Evolutionary conservation across 768 basidiomycete genomes (phyloP), one percentile per base, ranked within the genome.

Genomic region (Podaxis sp.): DNA sequence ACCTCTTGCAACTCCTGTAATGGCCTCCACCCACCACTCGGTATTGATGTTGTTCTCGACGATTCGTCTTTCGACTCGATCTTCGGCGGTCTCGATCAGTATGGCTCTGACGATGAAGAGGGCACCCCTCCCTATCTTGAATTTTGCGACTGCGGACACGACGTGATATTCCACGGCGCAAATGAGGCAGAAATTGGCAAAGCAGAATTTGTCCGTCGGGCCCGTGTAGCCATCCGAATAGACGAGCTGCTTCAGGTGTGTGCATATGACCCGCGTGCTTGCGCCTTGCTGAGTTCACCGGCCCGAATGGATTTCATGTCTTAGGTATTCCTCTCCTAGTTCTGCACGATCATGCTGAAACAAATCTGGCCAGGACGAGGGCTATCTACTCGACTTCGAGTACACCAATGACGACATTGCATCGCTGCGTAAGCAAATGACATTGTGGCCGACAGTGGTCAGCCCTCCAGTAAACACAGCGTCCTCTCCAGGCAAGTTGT

Each of bases 181-280:
- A 81, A 88, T 68, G 80, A 84, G 66, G 69, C 75, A 11, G 74
- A 75, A 54, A 72, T 90, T 36, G 87, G 85, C 63, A 79, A 77
- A 55, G 80, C 82, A 52, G 89, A 93, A 74, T 88, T 89, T 73
- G 73, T 77, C n/a, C 83, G 95, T 44, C 82, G 91, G 72, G 85
- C 82, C 48, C 87, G 86, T 61, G 84, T 92, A 11, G 93, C 92
- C 2, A 84, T 88, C 57, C 84, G 90, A 62, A 81, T 95, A 57
- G 95, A 96, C 70, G 92, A 94, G 73, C 72, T 91, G 59, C 76
- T 95, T 52, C 84, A 93, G 83, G 94, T 92, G 66, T 66, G 87
- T 61, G 69, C 52, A 61, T 58, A 59, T 65, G 30, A 52, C 52
- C 49, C 46, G 42, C 63, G 49, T 44, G 24, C 38, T 36, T 54